A percentile compares a stretch with the other conserved stretches of the same genome.
Evolutionary conservation across 2,329 filamentous ascomycete species (phyloP).

Genomic region (Alternaria burnsii): DNA sequence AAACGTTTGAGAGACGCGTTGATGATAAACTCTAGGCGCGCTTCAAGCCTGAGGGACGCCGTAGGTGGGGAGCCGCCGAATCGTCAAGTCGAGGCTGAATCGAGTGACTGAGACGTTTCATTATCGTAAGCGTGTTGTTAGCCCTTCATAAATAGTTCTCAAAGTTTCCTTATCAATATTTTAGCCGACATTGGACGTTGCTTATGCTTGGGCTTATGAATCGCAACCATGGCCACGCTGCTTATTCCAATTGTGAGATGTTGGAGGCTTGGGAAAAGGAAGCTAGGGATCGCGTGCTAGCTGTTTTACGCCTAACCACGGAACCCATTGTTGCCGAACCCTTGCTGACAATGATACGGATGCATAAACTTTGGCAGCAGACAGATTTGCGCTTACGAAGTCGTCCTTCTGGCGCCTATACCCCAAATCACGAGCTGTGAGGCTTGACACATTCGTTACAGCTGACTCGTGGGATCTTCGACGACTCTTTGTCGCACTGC

Average conservation of each 20-base stretch:
- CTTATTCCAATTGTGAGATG: neutral
- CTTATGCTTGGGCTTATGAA: constrained; percentile 13
- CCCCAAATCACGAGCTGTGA: neutral
- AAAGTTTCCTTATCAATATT: neutral
- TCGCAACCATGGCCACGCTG: constrained; percentile 5
- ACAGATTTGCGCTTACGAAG: neutral
- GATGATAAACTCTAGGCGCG: constrained; percentile 21
- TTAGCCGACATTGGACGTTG: neutral
- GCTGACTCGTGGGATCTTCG: neutral
- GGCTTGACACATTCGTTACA: neutral
- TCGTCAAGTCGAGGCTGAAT: constrained; percentile 8
- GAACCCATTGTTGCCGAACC: constrained; percentile 10
- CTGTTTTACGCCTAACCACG: constrained; percentile 5
- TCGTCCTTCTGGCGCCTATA: neutral
- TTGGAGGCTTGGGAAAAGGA: constrained; percentile 8
- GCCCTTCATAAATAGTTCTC: constrained; percentile 5
- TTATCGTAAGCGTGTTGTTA: neutral
- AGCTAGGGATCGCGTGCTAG: constrained; percentile 8
- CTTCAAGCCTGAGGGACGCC: constrained; percentile 15
- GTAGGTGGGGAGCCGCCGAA: constrained; percentile 29
- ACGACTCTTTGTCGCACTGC: neutral
- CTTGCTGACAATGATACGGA: constrained; percentile 1
- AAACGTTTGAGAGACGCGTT: constrained; percentile 16
- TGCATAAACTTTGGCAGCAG: neutral
- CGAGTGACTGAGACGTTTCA: constrained; percentile 8